Percentiles rank a stretch among this genome's conserved stretches.
Evolutionary conservation across 176 grass and related monocot genomes (phyloP).

Genomic region (Oryza meyeriana): DNA sequence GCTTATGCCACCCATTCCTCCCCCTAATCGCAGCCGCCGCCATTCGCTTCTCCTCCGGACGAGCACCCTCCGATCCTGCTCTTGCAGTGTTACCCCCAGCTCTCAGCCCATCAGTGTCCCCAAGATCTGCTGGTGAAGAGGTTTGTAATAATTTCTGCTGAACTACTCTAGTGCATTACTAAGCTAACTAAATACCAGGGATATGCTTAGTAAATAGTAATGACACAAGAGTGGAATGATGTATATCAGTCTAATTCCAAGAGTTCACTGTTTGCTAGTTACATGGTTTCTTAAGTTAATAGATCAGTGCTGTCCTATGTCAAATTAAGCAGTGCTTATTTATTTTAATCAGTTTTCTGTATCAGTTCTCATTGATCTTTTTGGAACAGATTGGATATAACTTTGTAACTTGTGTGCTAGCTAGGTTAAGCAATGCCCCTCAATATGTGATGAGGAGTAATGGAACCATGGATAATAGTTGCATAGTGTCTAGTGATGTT

Average conservation of each 20-base stretch:
- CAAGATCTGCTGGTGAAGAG: slow-evolving; percentile 89
- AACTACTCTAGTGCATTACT: not conserved
- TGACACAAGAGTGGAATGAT: not conserved
- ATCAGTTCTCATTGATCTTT: not conserved
- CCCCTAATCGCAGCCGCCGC: no score
- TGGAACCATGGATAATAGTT: no score
- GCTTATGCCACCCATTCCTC: no score
- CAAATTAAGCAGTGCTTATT: not conserved
- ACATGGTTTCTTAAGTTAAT: slow-evolving; percentile 1
- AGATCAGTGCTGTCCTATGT: not conserved
- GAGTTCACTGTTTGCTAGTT: not conserved
- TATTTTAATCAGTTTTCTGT: not conserved
- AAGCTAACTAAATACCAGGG: no score
- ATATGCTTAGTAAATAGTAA: no score
- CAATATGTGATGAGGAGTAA: no score
- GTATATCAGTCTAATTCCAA: not conserved
- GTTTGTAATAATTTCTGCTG: slow-evolving; percentile 24
- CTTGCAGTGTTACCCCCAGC: slow-evolving; percentile 58
- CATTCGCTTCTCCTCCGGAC: no score
- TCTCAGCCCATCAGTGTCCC: slow-evolving; percentile 54
- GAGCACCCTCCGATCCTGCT: no score
- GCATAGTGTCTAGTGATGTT: no score
- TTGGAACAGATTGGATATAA: slow-evolving; percentile 80
- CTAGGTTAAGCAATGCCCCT: no score
- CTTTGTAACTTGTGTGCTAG: slow-evolving; percentile 83